Evolutionary conservation across 768 basidiomycete genomes (phyloP).

Genomic region (Rickenella mellea): DNA sequence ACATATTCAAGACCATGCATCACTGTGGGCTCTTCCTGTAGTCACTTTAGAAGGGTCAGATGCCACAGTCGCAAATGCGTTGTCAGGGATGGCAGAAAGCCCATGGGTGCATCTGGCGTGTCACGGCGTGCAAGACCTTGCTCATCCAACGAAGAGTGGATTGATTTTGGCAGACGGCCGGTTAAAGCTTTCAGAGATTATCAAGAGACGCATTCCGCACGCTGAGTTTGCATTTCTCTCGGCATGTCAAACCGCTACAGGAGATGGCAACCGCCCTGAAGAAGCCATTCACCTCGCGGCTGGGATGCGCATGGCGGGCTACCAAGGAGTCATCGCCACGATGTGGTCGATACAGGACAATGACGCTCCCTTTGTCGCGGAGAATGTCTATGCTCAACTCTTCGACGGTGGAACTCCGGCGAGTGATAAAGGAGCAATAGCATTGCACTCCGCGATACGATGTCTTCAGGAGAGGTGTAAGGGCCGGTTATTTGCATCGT

Average conservation of each 20-base stretch:
- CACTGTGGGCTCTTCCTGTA: too few species aligned
- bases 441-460: too few species aligned
- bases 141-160: slow-evolving; percentile 12
- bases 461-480: too few species aligned
- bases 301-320: slow-evolving; percentile 21
- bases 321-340: slow-evolving; percentile 22
- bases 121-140: slow-evolving; percentile 14
- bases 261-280: slow-evolving; percentile 12
- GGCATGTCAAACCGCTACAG: slow-evolving; percentile 18
- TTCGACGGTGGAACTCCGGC: not conserved
- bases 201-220: slow-evolving; percentile 9
- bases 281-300: slow-evolving; percentile 25
- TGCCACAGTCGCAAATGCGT: too few species aligned
- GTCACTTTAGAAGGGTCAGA: too few species aligned
- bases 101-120: slow-evolving; percentile 17
- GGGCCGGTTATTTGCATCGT: too few species aligned
- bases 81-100: slow-evolving; percentile 7
- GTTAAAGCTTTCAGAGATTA: slow-evolving; percentile 18
- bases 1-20: not conserved
- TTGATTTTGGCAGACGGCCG: slow-evolving; percentile 12
- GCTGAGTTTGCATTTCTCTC: slow-evolving; percentile 27
- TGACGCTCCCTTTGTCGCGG: slow-evolving; percentile 10
- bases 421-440: too few species aligned
- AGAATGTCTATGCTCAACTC: slow-evolving; percentile 6
- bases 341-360: slow-evolving; percentile 23